Conservation (phyloP, 2,329 filamentous ascomycete genomes). For the Ophiostoma piceae region DNA sequence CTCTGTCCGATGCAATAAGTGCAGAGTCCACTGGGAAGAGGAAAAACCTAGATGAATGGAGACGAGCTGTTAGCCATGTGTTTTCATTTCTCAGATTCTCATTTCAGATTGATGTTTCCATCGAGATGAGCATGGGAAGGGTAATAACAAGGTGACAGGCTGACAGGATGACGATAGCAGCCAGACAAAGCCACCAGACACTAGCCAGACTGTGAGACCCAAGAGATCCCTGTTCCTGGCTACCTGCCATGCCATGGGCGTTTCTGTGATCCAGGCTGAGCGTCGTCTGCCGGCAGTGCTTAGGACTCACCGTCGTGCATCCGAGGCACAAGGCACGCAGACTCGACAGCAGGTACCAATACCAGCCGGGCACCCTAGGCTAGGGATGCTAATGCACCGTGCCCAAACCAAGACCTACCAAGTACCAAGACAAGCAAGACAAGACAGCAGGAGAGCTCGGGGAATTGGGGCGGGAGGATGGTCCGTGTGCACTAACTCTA, state of each 20-base stretch:
- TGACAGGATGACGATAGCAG: neutral
- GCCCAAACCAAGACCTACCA: neutral
- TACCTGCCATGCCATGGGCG: neutral
- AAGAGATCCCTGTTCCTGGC: neutral
- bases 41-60: neutral
- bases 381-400: neutral
- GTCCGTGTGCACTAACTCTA: constrained; percentile 6
- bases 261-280: neutral
- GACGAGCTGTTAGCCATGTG: constrained; percentile 1
- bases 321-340: neutral
- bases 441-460: neutral
- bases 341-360: neutral
- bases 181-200: neutral
- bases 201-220: neutral
- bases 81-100: neutral
- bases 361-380: neutral
- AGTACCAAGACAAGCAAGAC: neutral
- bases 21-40: neutral
- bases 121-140: neutral
- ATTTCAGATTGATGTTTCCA: neutral
- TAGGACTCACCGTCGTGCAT: neutral
- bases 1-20: neutral
- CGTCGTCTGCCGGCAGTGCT: neutral
- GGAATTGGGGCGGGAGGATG: constrained; percentile 10
- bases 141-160: neutral